These are phyloP conservation scores for Populus hybrid DNA, from an alignment of 441 rosid genomes.

Conservation along the genomic window DNA sequence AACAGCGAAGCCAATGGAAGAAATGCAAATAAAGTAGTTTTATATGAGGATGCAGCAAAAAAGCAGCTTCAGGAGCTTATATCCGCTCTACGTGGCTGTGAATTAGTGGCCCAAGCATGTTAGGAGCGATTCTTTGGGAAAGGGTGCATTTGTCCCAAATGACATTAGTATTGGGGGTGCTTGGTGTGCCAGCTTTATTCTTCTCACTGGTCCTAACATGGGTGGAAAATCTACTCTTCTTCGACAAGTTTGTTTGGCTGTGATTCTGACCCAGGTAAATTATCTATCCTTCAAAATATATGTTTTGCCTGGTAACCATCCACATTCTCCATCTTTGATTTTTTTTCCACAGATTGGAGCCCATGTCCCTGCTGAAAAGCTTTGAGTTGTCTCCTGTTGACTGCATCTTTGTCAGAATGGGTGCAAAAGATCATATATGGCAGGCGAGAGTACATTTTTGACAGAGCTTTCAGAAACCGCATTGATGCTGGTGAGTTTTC, in stretches of 20 bases:
- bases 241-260: slow-evolving; percentile 96
- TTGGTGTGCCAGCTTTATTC: slow-evolving; percentile 71
- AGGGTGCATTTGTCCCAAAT: slow-evolving; percentile 89
- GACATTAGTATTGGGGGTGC: slow-evolving; percentile 69
- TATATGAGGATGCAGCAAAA: slow-evolving; percentile 93
- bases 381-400: slow-evolving; percentile 85
- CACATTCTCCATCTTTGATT: slow-evolving; percentile 11
- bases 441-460: slow-evolving; percentile 91
- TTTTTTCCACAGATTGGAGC: slow-evolving; percentile 68
- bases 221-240: slow-evolving; percentile 99
- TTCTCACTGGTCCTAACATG: slow-evolving; percentile 99
- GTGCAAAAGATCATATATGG: slow-evolving; percentile 98
- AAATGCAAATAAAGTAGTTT: slow-evolving; percentile 77
- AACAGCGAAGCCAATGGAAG: slow-evolving; percentile 94
- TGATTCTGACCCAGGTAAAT: slow-evolving; percentile 87
- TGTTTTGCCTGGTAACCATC: slow-evolving; percentile 19
- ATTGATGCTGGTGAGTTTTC: slow-evolving; percentile 69
- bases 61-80: slow-evolving; percentile 86
- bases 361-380: slow-evolving; percentile 90
- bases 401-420: slow-evolving; percentile 92
- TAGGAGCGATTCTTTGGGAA: slow-evolving; percentile 57
- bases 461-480: slow-evolving; percentile 98
- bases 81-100: slow-evolving; percentile 86
- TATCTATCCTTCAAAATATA: slow-evolving; percentile 8
- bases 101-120: slow-evolving; percentile 75